Conservation (phyloP, 1,139 yeast genomes). For the Hanseniaspora uvarum region DNA sequence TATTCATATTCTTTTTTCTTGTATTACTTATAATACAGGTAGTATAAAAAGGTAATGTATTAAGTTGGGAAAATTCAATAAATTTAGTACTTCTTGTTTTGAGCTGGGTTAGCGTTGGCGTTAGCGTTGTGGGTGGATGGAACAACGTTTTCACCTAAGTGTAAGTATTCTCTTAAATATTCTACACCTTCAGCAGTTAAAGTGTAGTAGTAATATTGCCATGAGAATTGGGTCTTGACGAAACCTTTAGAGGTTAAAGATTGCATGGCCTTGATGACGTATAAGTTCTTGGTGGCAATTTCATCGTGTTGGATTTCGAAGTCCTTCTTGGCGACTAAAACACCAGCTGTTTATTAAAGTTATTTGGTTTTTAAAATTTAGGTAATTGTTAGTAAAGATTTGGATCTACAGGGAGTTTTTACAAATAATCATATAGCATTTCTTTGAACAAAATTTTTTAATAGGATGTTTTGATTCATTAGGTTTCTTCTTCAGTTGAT, state of each 20-base stretch:
- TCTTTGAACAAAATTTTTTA: no score
- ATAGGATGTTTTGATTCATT: no score
- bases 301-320: conserved; percentile 97
- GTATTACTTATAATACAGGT: neutral
- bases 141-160: conserved; percentile 96
- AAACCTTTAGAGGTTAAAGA: conserved; percentile 97
- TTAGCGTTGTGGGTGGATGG: conserved; percentile 97
- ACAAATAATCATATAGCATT: neutral
- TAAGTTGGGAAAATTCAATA: neutral
- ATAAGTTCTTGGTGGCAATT: conserved; percentile 94
- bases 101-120: conserved; percentile 72
- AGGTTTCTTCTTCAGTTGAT: no score
- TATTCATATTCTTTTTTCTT: neutral
- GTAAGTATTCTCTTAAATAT: conserved; percentile 95
- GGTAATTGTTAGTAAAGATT: conserved; percentile 10
- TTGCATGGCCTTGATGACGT: conserved; percentile 98
- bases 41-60: neutral
- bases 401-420: neutral
- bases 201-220: conserved; percentile 99
- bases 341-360: conserved; percentile 62
- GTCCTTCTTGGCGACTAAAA: conserved; percentile 98
- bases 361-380: neutral
- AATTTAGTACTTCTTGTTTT: conserved; percentile 40
- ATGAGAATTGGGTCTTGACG: conserved; percentile 99
- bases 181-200: conserved; percentile 99